Percentiles rank a stretch among this genome's conserved stretches.
These are phyloP conservation scores for Allomyces macrogynus DNA, from an alignment of 192 early-diverging fungal genomes.

Conservation along the genomic window DNA sequence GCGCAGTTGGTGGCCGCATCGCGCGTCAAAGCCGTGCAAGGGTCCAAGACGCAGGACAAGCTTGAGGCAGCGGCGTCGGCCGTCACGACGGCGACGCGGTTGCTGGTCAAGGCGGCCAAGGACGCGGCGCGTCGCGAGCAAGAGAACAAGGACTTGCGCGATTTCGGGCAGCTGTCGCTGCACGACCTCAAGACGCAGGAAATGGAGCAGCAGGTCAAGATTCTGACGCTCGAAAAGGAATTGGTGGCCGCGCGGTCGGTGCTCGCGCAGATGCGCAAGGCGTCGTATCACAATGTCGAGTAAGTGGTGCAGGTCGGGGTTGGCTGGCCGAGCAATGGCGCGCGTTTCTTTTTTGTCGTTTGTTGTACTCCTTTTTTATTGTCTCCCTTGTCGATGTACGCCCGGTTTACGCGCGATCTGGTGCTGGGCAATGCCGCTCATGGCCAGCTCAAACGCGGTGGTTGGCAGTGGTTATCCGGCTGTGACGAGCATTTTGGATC, in stretches of 20 bases:
- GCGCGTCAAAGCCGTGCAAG: constrained; percentile 77
- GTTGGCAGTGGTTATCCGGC: no score
- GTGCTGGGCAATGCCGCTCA: no score
- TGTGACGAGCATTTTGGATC: no score
- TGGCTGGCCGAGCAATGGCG: no score
- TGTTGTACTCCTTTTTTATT: neutral
- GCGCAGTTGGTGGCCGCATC: constrained; percentile 92
- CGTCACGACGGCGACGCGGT: constrained; percentile 75
- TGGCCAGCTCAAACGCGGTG: no score
- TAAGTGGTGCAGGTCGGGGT: no score
- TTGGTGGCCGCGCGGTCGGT: constrained; percentile 61
- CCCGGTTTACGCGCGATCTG: no score
- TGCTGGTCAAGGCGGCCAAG: constrained; percentile 81
- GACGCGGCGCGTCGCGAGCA: constrained; percentile 54
- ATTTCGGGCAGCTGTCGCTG: constrained; percentile 54
- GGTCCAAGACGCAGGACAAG: constrained; percentile 81
- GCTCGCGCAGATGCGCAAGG: constrained; percentile 80
- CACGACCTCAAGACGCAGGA: constrained; percentile 90
- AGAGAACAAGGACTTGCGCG: constrained; percentile 23
- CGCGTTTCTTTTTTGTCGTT: neutral
- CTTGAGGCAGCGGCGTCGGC: constrained; percentile 82
- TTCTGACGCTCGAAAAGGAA: constrained; percentile 87
- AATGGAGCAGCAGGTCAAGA: constrained; percentile 96
- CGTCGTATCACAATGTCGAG: constrained; percentile 47
- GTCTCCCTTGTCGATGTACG: neutral